Evolutionary conservation across 148 eudicot species (phyloP), one percentile per base, ranked within the genome.

Genomic region (Camellia japonica): DNA sequence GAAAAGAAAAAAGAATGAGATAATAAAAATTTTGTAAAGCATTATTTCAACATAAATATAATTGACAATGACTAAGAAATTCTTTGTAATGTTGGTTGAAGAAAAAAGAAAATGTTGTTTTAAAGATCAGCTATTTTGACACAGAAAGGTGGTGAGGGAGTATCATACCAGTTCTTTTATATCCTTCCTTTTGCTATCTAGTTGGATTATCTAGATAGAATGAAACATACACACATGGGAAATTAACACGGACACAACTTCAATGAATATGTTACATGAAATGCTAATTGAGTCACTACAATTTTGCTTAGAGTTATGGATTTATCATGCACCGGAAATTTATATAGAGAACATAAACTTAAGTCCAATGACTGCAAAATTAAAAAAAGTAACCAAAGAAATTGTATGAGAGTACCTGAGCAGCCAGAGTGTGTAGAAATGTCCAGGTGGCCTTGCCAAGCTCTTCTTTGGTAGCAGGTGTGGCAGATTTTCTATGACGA

Each of bases 371-470:
- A 18, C 7, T 52, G 56, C 42, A 52, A 52, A 30, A 16, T 67
- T 23, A 60, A 65, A 58, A 30, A 55, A 72, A 76, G 38, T 6
- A 80, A 19, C 42, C 63, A 46, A 83, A 44, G 46, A 16, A 67
- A 72, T 43, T 75, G 55, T 66, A 75, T 61, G 51, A 51, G 61
- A 74, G 85, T 69, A 93, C 97, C 97, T 93, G 97, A 86, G 99
- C 99, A 52, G 87, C 99, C 83, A 93, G 94, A 83, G 97, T 92
- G 86, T 93, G 99, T 73, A 95, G 93, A 84, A 93, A 93, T 69
- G 94, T 95, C 97, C 99, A 93, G 10, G 99, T 95, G 43, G 97
- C 93, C 82, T 92, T 93, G 85, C 99, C 97, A 83, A 95, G 97
- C 44, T 85, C 93, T 85, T 92, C 97, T 86, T 86, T 95, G 14